Conservation (phyloP, 163 green algal genomes). For the Coccomyxa subellipsoidea region DNA sequence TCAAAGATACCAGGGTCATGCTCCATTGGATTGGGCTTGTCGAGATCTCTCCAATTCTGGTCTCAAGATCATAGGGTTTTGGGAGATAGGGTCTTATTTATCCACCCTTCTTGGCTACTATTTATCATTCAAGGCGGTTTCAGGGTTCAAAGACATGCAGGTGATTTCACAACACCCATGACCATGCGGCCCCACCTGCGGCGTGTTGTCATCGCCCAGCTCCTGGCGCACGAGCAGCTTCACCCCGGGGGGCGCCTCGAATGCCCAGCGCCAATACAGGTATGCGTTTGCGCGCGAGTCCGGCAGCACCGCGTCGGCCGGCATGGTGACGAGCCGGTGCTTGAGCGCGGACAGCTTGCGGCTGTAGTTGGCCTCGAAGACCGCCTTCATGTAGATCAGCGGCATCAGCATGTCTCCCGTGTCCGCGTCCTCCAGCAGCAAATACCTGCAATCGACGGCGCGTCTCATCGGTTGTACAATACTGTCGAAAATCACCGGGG, state of each 20-base stretch:
- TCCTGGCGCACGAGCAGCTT: slow-evolving; percentile 48
- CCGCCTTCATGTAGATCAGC: slow-evolving; percentile 56
- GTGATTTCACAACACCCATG: no score
- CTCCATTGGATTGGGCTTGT: no score
- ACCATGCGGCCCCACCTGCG: slow-evolving; percentile 21
- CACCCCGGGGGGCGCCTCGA: slow-evolving; percentile 47
- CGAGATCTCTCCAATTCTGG: no score
- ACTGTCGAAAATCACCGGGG: no score
- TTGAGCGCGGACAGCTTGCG: slow-evolving; percentile 53
- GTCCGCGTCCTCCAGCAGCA: slow-evolving; percentile 58
- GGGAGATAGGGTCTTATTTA: no score
- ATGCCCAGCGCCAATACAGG: slow-evolving; percentile 59
- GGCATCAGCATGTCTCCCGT: slow-evolving; percentile 63
- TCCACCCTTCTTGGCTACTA: no score
- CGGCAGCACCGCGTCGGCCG: not conserved
- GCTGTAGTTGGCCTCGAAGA: slow-evolving; percentile 60
- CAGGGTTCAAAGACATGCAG: no score
- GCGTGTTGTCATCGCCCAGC: slow-evolving; percentile 41
- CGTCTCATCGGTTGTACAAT: no score
- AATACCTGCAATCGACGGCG: slow-evolving; percentile 34
- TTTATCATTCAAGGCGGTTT: no score
- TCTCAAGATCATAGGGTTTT: no score
- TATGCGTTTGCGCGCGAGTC: not conserved
- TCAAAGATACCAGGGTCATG: no score
- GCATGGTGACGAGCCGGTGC: slow-evolving; percentile 41